phyloP scores from a whole-genome alignment of 2,329 filamentous ascomycete species.

The Cladophialophora bantiana region DNA sequence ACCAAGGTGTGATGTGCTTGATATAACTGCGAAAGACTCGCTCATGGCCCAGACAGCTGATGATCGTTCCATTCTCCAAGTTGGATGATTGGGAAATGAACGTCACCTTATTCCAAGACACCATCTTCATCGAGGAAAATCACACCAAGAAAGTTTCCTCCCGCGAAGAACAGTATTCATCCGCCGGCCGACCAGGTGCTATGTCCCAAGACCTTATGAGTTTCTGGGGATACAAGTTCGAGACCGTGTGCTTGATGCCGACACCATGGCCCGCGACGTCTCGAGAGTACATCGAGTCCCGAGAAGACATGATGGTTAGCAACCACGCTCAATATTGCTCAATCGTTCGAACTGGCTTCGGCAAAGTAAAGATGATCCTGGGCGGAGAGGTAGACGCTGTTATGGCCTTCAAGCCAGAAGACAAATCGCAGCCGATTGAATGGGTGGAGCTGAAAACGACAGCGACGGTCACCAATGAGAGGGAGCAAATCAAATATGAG shows the following conservation, averaged over 20 bases:
- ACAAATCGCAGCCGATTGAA: slow-evolving; percentile 72
- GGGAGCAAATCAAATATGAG: slow-evolving; percentile 78
- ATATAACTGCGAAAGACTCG: slow-evolving; percentile 9
- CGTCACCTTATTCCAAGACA: slow-evolving; percentile 85
- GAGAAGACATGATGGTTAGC: slow-evolving; percentile 75
- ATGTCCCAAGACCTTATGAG: slow-evolving; percentile 81
- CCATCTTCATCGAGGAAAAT: slow-evolving; percentile 81
- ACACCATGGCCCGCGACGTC: slow-evolving; percentile 74
- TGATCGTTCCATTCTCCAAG: slow-evolving; percentile 82
- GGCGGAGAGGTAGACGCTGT: slow-evolving; percentile 97
- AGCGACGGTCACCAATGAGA: slow-evolving; percentile 71
- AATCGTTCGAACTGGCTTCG: slow-evolving; percentile 86
- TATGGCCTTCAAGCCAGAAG: slow-evolving; percentile 79
- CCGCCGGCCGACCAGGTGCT: slow-evolving; percentile 58
- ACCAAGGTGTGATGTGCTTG: slow-evolving; percentile 72
- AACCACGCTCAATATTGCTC: slow-evolving; percentile 97
- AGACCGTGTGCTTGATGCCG: slow-evolving; percentile 80
- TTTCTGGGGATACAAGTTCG: slow-evolving; percentile 99
- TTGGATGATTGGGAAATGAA: slow-evolving; percentile 86
- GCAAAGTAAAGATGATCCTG: slow-evolving; percentile 74
- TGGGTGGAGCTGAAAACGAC: slow-evolving; percentile 97
- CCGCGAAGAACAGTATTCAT: slow-evolving; percentile 63
- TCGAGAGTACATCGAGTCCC: slow-evolving; percentile 78
- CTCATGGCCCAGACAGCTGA: slow-evolving; percentile 65
- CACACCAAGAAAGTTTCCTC: slow-evolving; percentile 73